Evolutionary conservation across 257 asterid genomes (phyloP), one percentile per base, ranked within the genome.

Genomic region (Perilla frutescens): DNA sequence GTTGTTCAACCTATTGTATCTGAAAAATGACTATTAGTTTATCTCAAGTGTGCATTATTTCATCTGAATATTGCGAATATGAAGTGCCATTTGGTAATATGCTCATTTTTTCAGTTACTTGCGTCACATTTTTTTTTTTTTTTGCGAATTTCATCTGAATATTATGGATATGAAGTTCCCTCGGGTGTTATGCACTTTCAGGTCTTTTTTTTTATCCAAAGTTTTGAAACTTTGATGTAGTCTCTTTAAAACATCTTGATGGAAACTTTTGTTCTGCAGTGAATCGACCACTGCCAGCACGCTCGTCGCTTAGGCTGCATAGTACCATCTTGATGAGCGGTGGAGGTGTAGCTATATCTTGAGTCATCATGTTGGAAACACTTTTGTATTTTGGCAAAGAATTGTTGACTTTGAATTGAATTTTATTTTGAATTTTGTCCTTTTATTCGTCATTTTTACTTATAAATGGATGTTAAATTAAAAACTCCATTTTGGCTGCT

Each of bases 211-310:
- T 14, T 37, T 10, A 57, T 1, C 9, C 8, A 8, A 8, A 31
- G 31, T 4, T n/a, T 14, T n/a, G 10, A 1, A 40, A 43, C n/a
- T n/a, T 31, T 29, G 0, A 3, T 58, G 15, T 54, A 3, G 20
- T 61, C 37, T 9, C 11, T 9, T 75, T 48, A 14, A 36, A 48
- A 39, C n/a, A 5, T 31, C n/a, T 56, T 69, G 81, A 68, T 49
- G 12, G 12, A 12, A 3, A n/a, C 12, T 64, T 58, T 26, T 6
- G 13, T 36, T 64, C 62, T 89, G 84, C 90, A 90, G 96, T 8
- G 96, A 90, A 64, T 90, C 96, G 9, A 88, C 96, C 71, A 90
- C 96, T 12, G 96, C 96, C 69, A 90, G 96, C 87, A 88, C 96
- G 0, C 96, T 90, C 3, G 96, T 90, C 71, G 96, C 96, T 12